Percentiles rank a stretch among this genome's conserved stretches.
phyloP scores from a whole-genome alignment of 352 stramenopile species.

The Thraustochytrium sp. region DNA sequence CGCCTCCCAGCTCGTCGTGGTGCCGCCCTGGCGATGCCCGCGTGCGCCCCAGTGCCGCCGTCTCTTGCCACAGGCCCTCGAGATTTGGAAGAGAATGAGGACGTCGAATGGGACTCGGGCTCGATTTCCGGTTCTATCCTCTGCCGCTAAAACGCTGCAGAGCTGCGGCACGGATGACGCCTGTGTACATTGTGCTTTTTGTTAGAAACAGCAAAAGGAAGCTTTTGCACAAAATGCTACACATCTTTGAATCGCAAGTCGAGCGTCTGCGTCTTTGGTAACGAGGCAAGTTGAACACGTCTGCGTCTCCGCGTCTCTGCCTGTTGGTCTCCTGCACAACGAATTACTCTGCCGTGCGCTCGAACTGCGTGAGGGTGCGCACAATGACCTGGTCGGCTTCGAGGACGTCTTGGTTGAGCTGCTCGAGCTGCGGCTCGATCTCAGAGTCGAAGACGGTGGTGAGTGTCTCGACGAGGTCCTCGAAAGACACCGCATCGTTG shows the following conservation, averaged over 20 bases:
- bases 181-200: too few species aligned
- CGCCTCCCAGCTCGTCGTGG: too few species aligned
- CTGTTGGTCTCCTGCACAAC: too few species aligned
- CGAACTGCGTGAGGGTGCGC: not conserved
- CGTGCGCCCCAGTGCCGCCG: too few species aligned
- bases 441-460: slow-evolving; percentile 44
- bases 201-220: too few species aligned
- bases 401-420: slow-evolving; percentile 32
- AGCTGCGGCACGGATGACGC: not conserved
- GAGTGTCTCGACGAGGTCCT: slow-evolving; percentile 41
- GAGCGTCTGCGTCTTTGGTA: too few species aligned
- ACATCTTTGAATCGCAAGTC: too few species aligned
- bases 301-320: not conserved
- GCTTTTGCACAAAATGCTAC: too few species aligned
- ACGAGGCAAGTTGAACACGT: not conserved
- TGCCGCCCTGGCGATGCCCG: too few species aligned
- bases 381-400: not conserved
- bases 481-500: slow-evolving; percentile 29
- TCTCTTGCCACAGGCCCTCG: too few species aligned
- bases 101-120: not conserved
- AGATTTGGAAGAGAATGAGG: not conserved
- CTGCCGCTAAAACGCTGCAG: not conserved
- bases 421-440: slow-evolving; percentile 41
- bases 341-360: not conserved
- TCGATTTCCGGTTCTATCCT: not conserved